Evolutionary conservation across 1,139 yeast genomes (phyloP), one percentile per base, ranked within the genome.

Genomic region (Taphrina deformans): DNA sequence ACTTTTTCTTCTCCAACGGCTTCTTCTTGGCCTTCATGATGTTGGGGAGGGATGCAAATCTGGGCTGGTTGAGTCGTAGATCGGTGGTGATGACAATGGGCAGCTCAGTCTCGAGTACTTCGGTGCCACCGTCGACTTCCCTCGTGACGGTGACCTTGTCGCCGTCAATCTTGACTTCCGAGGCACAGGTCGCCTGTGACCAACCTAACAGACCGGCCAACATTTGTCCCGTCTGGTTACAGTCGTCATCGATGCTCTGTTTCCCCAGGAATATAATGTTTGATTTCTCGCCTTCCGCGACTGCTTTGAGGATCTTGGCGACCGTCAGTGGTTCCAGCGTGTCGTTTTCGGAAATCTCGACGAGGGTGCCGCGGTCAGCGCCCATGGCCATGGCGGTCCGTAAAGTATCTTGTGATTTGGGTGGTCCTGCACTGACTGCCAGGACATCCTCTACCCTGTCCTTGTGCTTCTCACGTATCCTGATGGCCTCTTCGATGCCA

Each of bases 11-110:
- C 71, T 84, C 88, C 75, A 92, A 81, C 7, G 97, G 97, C 81
- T 90, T 91, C 85, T 92, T 92, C 81, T 93, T 93, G 65, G 98
- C 99, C 81, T 93, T 93, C 99, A 93, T 93, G 78, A 91, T 84
- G 75, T 92, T 93, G 66, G 97, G 97, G 73, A 93, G 82, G 10
- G 96, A 85, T 21, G 96, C 97, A 74, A 90, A 93, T 72, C 97
- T 85, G 65, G 99, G 99, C 74, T 86, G 95, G 75, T 93, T 93
- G 73, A 93, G 83, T 77, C 99, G 87, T 72, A 93, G 82, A 76
- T 93, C 99, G 1, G 98, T 88, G 55, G 98, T 91, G 72, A 93
- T 84, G 67, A 93, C 83, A 80, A 92, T 75, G 53, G 99, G 99
- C 69, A 92, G 81, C 70, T 83, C 79, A 44, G 96, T 90, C 65